Conservation (phyloP, 2,329 filamentous ascomycete species). For the Cordyceps cicadae region DNA sequence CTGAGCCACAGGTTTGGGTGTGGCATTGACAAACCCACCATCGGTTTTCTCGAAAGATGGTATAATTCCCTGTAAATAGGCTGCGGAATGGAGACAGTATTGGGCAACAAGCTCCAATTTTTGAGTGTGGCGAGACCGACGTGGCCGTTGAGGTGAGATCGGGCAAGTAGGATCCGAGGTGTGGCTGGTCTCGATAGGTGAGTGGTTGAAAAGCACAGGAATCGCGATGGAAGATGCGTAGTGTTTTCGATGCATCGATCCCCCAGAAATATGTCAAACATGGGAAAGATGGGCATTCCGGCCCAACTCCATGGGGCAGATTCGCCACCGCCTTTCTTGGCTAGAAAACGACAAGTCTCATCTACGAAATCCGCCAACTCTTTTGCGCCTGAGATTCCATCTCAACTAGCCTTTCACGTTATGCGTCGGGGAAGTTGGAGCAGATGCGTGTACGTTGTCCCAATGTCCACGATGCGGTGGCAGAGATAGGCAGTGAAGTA, state of each 20-base stretch:
- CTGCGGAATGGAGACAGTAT: neutral
- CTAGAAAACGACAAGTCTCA: neutral
- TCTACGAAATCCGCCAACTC: neutral
- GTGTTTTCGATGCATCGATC: neutral
- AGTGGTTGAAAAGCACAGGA: neutral
- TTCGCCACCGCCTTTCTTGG: slow-evolving; percentile 1
- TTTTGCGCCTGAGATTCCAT: neutral
- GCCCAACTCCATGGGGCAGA: neutral
- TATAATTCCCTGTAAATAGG: neutral
- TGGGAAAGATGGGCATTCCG: neutral
- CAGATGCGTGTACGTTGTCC: neutral
- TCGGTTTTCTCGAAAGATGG: too few species aligned
- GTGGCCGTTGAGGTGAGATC: neutral
- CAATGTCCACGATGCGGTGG: neutral
- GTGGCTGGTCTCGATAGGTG: neutral
- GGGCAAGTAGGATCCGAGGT: neutral
- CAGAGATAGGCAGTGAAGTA: neutral
- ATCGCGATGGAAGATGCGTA: neutral
- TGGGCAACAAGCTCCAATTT: neutral
- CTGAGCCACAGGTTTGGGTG: too few species aligned
- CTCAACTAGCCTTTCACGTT: neutral
- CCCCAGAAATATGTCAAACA: neutral
- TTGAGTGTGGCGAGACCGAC: neutral
- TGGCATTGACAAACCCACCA: too few species aligned
- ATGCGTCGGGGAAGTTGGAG: neutral